phyloP scores from a whole-genome alignment of 1,284 basidiomycete species.

The Ceratobasidium sp. region DNA sequence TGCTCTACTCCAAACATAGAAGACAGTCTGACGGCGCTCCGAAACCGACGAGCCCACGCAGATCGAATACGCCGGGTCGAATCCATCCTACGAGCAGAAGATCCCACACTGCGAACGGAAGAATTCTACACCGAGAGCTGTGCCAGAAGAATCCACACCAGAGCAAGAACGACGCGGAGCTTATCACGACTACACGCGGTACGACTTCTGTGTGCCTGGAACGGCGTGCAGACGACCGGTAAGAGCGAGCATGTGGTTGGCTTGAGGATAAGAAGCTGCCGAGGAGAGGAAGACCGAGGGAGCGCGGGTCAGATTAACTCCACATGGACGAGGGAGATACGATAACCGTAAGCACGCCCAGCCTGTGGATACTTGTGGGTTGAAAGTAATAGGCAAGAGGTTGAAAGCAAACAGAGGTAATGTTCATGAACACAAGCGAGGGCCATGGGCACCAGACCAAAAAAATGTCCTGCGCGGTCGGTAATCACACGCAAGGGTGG shows the following conservation, averaged over 20 bases:
- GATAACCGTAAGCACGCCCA: not conserved
- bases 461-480: not conserved
- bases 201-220: constrained; percentile 12
- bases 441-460: not conserved
- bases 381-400: not conserved
- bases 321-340: not conserved
- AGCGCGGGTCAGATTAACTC: constrained; percentile 25
- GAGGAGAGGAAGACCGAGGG: constrained; percentile 5
- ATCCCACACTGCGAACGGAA: too few relatives aligned
- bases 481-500: constrained; percentile 5
- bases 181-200: constrained; percentile 21
- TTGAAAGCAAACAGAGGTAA: too few relatives aligned
- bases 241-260: constrained; percentile 26
- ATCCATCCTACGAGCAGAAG: too few relatives aligned
- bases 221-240: constrained; percentile 17
- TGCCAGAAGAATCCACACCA: not conserved
- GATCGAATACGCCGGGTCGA: too few relatives aligned
- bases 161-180: not conserved
- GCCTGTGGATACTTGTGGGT: not conserved
- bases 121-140: too few relatives aligned
- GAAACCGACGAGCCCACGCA: too few relatives aligned
- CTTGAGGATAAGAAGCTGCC: not conserved
- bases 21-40: too few relatives aligned
- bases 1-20: too few relatives aligned
- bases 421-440: not conserved